phyloP scores from a whole-genome alignment of 1,284 basidiomycete genomes.

The Cutaneotrichosporon daszewskae region DNA sequence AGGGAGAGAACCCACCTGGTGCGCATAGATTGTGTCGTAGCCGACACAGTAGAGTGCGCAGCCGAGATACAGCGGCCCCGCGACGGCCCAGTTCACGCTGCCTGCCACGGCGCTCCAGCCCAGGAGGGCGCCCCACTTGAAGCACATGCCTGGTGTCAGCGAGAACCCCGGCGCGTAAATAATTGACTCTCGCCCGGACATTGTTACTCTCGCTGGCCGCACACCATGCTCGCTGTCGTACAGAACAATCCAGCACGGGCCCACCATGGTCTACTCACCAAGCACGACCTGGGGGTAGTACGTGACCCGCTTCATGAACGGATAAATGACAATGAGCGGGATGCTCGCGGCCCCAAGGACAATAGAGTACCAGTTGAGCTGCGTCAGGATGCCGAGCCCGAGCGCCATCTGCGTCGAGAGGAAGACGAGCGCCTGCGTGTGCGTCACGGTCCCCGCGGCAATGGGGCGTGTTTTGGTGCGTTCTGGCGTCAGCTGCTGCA shows the following conservation, averaged over 20 bases:
- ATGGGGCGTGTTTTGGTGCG: conserved; percentile 64
- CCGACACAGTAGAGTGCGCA: conserved; percentile 90
- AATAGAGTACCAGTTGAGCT: conserved; percentile 94
- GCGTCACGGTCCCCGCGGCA: conserved; percentile 74
- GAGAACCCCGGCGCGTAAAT: background rate
- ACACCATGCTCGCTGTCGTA: background rate
- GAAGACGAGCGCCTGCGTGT: conserved; percentile 71
- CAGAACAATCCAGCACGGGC: background rate
- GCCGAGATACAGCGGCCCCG: conserved; percentile 82
- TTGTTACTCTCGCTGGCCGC: no score
- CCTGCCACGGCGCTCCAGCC: conserved; percentile 94
- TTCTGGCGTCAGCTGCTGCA: conserved; percentile 47
- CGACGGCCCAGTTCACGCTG: conserved; percentile 71
- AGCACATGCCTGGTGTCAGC: conserved; percentile 65
- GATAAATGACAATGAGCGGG: conserved; percentile 81
- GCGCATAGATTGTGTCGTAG: conserved; percentile 97
- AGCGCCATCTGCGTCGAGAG: conserved; percentile 75
- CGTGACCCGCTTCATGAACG: conserved; percentile 95
- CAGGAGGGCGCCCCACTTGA: conserved; percentile 95
- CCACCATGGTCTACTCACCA: conserved; percentile 55
- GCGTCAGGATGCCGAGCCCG: conserved; percentile 83
- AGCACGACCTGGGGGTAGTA: conserved; percentile 94
- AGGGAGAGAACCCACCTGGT: conserved; percentile 69
- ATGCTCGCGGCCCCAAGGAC: conserved; percentile 84
- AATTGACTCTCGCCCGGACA: no score